Percentiles rank a stretch among this genome's conserved stretches.
These are phyloP conservation scores for Auriscalpium microsporum DNA, from an alignment of 768 basidiomycete genomes.

Conservation along the genomic window DNA sequence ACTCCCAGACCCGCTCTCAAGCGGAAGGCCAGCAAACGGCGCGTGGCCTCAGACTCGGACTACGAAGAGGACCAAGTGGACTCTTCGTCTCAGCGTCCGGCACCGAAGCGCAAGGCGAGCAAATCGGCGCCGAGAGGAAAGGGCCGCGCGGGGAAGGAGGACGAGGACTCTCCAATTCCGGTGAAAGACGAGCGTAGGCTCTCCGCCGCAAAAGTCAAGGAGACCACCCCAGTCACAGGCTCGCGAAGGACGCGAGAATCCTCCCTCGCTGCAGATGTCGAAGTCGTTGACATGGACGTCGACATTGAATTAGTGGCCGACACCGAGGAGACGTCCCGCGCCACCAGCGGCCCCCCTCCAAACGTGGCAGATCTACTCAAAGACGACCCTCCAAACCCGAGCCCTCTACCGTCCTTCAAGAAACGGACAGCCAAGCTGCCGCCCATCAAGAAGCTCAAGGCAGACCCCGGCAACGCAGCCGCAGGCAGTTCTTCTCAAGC, in stretches of 20 bases:
- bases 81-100: slow-evolving; percentile 1
- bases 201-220: not conserved
- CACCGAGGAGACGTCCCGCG: not conserved
- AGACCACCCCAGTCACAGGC: not conserved
- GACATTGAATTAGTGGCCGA: not conserved
- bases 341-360: not conserved
- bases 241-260: not conserved
- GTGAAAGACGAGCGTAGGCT: not conserved
- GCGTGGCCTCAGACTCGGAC: slow-evolving; percentile 9
- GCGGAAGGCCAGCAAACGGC: slow-evolving; percentile 11
- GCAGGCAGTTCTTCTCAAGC: not conserved
- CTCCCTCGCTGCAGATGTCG: not conserved
- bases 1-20: not conserved
- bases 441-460: slow-evolving; percentile 14
- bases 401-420: slow-evolving; percentile 13
- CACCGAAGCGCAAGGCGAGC: not conserved
- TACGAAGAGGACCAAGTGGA: slow-evolving; percentile 10
- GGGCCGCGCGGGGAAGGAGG: not conserved
- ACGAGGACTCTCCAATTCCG: not conserved
- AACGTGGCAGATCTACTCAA: slow-evolving; percentile 1
- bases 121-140: not conserved
- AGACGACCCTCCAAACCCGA: slow-evolving; percentile 5
- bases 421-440: slow-evolving; percentile 10
- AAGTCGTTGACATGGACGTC: not conserved
- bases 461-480: slow-evolving; percentile 1